A percentile compares a stretch with the other conserved stretches of the same genome.
Conservation (phyloP, 768 basidiomycete species). For the Lyophyllum decastes region DNA sequence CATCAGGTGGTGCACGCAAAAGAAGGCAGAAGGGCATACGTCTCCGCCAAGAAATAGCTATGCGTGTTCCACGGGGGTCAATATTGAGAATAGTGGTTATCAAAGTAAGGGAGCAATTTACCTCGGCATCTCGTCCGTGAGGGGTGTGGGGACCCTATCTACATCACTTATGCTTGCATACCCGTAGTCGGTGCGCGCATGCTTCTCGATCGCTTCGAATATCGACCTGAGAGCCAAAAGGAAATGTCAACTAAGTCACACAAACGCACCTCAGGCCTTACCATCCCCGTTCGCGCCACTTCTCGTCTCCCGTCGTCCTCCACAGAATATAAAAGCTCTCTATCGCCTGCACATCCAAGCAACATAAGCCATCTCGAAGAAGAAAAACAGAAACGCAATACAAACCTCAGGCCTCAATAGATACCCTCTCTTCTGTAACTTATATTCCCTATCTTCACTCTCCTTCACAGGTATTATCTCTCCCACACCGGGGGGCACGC, state of each 20-base stretch:
- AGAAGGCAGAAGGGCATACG: slow-evolving; percentile 22
- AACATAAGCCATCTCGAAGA: neutral
- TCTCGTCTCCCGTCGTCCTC: slow-evolving; percentile 47
- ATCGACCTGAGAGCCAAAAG: slow-evolving; percentile 28
- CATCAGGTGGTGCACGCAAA: neutral
- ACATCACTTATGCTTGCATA: slow-evolving; percentile 47
- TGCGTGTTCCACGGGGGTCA: neutral
- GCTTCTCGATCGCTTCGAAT: slow-evolving; percentile 49
- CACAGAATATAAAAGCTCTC: slow-evolving; percentile 58
- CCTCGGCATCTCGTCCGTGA: slow-evolving; percentile 56
- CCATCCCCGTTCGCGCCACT: slow-evolving; percentile 58
- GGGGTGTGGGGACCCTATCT: slow-evolving; percentile 26
- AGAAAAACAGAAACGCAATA: neutral
- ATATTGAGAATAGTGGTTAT: neutral
- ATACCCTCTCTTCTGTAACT: slow-evolving; percentile 30
- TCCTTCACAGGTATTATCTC: slow-evolving; percentile 19
- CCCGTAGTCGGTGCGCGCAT: slow-evolving; percentile 44
- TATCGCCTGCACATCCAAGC: slow-evolving; percentile 35
- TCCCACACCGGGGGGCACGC: slow-evolving; percentile 35
- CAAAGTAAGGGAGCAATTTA: slow-evolving; percentile 22
- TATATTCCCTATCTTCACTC: slow-evolving; percentile 39
- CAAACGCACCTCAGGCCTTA: slow-evolving; percentile 18
- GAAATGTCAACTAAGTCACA: neutral
- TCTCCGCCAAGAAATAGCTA: slow-evolving; percentile 49
- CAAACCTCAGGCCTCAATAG: slow-evolving; percentile 53